A percentile compares a stretch with the other conserved stretches of the same genome.
Evolutionary conservation across 306 rosid species (phyloP).

Genomic region (Psophocarpus tetragonolobus): DNA sequence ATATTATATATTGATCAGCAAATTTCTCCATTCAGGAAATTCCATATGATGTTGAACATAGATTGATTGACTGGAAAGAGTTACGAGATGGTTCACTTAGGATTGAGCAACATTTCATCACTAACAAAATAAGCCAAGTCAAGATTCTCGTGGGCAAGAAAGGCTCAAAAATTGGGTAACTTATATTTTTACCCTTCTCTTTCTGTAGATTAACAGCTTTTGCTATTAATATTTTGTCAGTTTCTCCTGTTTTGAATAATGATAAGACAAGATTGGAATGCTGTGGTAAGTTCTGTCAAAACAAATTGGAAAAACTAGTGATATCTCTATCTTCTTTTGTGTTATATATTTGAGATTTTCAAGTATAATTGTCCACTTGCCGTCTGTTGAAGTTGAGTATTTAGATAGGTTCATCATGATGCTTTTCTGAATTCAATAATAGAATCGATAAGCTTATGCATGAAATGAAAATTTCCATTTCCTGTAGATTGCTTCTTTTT

Average conservation of each 20-base stretch:
- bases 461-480: background rate
- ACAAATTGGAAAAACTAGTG: background rate
- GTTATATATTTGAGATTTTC: background rate
- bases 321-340: background rate
- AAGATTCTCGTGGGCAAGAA: conserved; percentile 91
- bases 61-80: conserved; percentile 91
- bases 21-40: conserved; percentile 67
- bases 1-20: conserved; percentile 26
- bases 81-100: conserved; percentile 87
- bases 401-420: background rate
- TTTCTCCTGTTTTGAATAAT: background rate
- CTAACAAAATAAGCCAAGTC: conserved; percentile 79
- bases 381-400: background rate
- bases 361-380: background rate
- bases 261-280: background rate
- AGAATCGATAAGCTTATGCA: background rate
- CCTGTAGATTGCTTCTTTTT: background rate
- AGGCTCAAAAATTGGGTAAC: conserved; percentile 95
- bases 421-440: background rate
- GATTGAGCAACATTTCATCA: conserved; percentile 87
- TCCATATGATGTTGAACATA: conserved; percentile 83
- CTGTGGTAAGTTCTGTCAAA: conserved; percentile 2
- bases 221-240: background rate
- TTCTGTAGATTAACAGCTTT: background rate
- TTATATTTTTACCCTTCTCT: conserved; percentile 4